A percentile compares a stretch with the other conserved stretches of the same genome.
Evolutionary conservation across 176 grass and related monocot genomes (phyloP).

Genomic region (Otatea glauca): DNA sequence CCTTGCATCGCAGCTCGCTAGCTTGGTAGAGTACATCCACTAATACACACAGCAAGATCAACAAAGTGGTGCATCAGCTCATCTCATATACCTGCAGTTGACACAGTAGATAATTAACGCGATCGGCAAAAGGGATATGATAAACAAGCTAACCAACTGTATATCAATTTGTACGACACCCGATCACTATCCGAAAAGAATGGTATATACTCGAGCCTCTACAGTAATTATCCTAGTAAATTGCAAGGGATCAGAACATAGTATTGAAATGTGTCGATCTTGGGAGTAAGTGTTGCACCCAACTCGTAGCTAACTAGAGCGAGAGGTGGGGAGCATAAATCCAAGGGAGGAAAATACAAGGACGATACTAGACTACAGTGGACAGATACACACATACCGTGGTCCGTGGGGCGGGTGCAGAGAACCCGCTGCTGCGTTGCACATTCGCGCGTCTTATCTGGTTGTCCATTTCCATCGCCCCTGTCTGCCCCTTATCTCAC

Average conservation of each 20-base stretch:
- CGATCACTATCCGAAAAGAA: neutral
- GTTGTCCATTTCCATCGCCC: slow-evolving; percentile 35
- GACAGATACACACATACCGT: slow-evolving; percentile 33
- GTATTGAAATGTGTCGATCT: slow-evolving; percentile 19
- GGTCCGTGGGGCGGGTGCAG: slow-evolving; percentile 40
- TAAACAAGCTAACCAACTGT: neutral
- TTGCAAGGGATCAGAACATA: slow-evolving; percentile 9
- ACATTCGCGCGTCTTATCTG: slow-evolving; percentile 45
- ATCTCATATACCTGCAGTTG: neutral
- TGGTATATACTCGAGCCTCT: neutral
- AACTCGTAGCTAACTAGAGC: slow-evolving; percentile 14
- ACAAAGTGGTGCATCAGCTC: neutral
- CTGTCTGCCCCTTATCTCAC: slow-evolving; percentile 39
- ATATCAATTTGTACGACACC: neutral
- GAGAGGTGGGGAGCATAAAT: slow-evolving; percentile 17
- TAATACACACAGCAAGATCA: neutral
- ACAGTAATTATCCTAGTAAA: neutral
- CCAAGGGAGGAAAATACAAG: slow-evolving; percentile 45
- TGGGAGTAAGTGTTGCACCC: slow-evolving; percentile 4
- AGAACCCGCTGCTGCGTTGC: slow-evolving; percentile 34
- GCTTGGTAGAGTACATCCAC: neutral
- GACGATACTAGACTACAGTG: slow-evolving; percentile 19
- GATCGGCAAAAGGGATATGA: neutral
- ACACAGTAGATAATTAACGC: neutral
- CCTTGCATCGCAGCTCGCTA: neutral